Evolutionary conservation across 192 early-diverging fungal species (phyloP), one percentile per base, ranked within the genome.

Genomic region (Entomortierella chlamydospora): DNA sequence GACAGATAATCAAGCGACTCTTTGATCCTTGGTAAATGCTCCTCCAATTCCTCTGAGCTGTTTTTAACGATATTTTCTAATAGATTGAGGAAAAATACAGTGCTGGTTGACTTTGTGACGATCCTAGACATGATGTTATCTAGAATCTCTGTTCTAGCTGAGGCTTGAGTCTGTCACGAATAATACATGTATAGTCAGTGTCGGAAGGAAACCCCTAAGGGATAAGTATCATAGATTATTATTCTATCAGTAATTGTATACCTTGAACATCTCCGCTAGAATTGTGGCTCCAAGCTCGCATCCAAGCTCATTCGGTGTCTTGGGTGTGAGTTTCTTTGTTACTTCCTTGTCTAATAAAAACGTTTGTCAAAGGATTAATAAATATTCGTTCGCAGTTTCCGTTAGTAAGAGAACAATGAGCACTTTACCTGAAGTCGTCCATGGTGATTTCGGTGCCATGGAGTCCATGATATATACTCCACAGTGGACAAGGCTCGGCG

Each of bases 121-220:
- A 91, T 80, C 37, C 86, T 83, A 11, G 84, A 85, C 31, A 85
- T 70, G 61, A 94, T 90, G 78, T 92, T 90, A 10, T 88, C 90
- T 12, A 94, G 64, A n/a, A 94, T 83, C 68, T 93, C 91, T 20
- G 70, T 70, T 23, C 93, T 87, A 54, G 91, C 89, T 61, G 92
- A 88, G 42, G 83, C 85, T 66, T 94, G 93, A 11, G 84, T 65
- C 82, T 60, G 70, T 23, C 29, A 57, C 34, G 34, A 37, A 10
- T 37, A 37, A 37, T 51, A 42, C 25, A 13, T 68, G 23, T 5
- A 50, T 50, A 51, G 25, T 4, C 50, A 51, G 25, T 20, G 20
- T 20, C 6, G 8, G n/a, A 47, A 12, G n/a, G 45, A 47, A 18
- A 47, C n/a, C 2, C 13, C 15, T 47, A 47, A 12, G 15, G 2